Percentiles rank a stretch among this genome's conserved stretches.
Evolutionary conservation across 345 rosid species (phyloP).

Genomic region (Eucalyptus erythrocorys): DNA sequence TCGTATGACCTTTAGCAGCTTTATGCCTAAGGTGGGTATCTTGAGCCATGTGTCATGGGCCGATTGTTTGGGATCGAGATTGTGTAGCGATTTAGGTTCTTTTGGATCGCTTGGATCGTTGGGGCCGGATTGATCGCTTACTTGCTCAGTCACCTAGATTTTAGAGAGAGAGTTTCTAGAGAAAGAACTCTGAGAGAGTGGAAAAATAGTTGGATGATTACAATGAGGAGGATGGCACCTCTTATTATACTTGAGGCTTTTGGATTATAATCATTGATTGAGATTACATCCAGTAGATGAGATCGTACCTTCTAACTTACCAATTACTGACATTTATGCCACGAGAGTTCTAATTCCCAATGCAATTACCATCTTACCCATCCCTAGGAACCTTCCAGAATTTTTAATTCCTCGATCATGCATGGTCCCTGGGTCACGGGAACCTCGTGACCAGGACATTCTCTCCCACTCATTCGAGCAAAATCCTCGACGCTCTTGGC

Average conservation of each 20-base stretch:
- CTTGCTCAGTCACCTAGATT: background rate
- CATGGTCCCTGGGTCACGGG: background rate
- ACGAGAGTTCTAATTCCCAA: background rate
- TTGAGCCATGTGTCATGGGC: background rate
- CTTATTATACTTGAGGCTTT: background rate
- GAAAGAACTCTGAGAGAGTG: background rate
- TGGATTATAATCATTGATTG: too few relatives aligned
- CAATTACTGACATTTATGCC: background rate
- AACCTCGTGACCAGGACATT: background rate
- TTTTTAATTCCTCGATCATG: background rate
- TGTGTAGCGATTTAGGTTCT: background rate
- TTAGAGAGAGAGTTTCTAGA: background rate
- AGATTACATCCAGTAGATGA: too few relatives aligned
- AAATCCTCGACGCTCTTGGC: background rate
- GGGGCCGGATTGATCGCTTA: background rate
- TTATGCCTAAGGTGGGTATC: background rate
- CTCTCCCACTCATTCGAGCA: background rate
- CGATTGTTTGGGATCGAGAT: background rate
- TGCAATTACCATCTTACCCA: background rate
- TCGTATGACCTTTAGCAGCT: background rate
- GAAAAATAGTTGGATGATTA: background rate
- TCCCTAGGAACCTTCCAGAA: background rate
- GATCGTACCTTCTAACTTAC: too few relatives aligned
- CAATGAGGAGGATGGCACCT: background rate
- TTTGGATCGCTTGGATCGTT: background rate